phyloP scores from a whole-genome alignment of 192 early-diverging fungal species.

The Gigaspora rosea region DNA sequence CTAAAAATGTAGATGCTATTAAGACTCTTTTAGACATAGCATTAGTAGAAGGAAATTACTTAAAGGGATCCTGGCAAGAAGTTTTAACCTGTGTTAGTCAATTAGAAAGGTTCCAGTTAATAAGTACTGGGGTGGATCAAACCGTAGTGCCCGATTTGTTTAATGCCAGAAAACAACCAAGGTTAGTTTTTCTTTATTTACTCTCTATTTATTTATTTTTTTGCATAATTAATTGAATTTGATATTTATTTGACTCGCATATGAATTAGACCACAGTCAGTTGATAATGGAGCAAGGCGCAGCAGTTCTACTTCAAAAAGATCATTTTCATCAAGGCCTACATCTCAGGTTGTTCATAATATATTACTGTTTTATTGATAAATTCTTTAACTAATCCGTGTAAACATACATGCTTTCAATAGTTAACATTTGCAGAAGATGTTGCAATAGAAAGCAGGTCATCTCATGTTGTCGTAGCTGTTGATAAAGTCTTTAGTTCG shows the following conservation, averaged over 20 bases:
- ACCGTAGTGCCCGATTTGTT: slow-evolving; percentile 36
- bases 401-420: background rate
- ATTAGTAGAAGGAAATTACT: slow-evolving; percentile 60
- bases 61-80: slow-evolving; percentile 77
- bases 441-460: slow-evolving; percentile 59
- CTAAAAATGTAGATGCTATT: slow-evolving; percentile 92
- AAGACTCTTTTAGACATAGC: slow-evolving; percentile 82
- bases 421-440: slow-evolving; percentile 39
- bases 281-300: background rate
- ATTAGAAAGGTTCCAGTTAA: slow-evolving; percentile 85
- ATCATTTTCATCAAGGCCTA: background rate
- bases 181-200: background rate
- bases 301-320: background rate
- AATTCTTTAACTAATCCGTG: background rate
- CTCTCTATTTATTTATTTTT: background rate
- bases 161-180: slow-evolving; percentile 25
- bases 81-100: slow-evolving; percentile 83
- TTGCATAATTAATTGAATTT: background rate
- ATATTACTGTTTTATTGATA: background rate
- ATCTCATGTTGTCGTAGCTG: slow-evolving; percentile 74
- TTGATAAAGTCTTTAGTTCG: slow-evolving; percentile 84
- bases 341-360: slow-evolving; percentile 8
- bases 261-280: background rate
- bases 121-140: slow-evolving; percentile 57
- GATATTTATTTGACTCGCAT: background rate